A percentile compares a stretch with the other conserved stretches of the same genome.
These are phyloP conservation scores for Leccinum subspadiceum DNA, from an alignment of 1,284 basidiomycete species.

Conservation along the genomic window DNA sequence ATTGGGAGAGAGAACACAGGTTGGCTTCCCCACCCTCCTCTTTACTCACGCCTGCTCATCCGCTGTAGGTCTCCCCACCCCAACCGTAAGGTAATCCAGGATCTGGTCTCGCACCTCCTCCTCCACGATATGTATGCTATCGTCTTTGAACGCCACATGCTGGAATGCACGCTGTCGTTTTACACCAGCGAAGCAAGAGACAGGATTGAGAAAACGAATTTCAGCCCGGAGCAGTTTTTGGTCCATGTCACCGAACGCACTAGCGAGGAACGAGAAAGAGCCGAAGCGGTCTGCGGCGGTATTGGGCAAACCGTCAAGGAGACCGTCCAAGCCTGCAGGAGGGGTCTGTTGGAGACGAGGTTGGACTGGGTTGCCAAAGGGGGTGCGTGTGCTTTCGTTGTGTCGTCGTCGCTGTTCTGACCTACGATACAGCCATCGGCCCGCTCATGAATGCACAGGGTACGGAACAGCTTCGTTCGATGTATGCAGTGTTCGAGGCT, in stretches of 20 bases:
- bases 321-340: constrained; percentile 51
- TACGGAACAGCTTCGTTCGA: constrained; percentile 45
- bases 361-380: constrained; percentile 56
- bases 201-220: constrained; percentile 37
- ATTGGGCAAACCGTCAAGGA: constrained; percentile 44
- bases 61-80: constrained; percentile 29
- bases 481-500: constrained; percentile 68
- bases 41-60: constrained; percentile 4
- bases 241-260: constrained; percentile 45
- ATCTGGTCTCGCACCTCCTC: constrained; percentile 54
- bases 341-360: constrained; percentile 49
- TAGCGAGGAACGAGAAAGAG: constrained; percentile 55
- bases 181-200: constrained; percentile 52
- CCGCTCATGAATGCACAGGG: constrained; percentile 55
- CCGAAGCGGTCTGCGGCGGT: constrained; percentile 43
- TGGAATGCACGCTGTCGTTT: constrained; percentile 48
- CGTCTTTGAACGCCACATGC: constrained; percentile 53
- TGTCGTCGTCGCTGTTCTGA: background rate
- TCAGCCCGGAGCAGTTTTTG: constrained; percentile 57
- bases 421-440: constrained; percentile 48
- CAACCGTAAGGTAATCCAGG: constrained; percentile 39
- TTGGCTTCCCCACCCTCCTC: constrained; percentile 18
- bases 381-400: constrained; percentile 40
- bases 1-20: constrained; percentile 52
- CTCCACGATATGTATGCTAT: constrained; percentile 52